Percentiles rank a stretch among this genome's conserved stretches.
Conservation (phyloP, 306 rosid genomes). For the Glycine soja region DNA sequence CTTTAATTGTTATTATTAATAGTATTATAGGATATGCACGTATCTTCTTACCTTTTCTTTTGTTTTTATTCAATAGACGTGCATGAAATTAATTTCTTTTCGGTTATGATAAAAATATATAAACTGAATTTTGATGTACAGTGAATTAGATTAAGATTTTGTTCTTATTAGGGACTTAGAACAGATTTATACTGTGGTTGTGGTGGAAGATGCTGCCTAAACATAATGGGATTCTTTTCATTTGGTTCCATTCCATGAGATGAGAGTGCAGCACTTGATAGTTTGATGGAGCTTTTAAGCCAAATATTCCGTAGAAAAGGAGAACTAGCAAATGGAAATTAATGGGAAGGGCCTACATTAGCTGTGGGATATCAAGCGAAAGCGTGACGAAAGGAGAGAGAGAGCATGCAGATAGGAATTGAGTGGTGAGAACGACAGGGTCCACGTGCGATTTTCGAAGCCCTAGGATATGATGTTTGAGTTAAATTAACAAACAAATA, state of each 20-base stretch:
- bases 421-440: slow-evolving; percentile 68
- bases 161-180: slow-evolving; percentile 45
- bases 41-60: not conserved
- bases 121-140: not conserved
- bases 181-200: slow-evolving; percentile 43
- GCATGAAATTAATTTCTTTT: not conserved
- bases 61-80: not conserved
- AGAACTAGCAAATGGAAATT: slow-evolving; percentile 18
- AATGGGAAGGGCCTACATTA: slow-evolving; percentile 58
- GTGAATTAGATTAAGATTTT: slow-evolving; percentile 26
- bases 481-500: slow-evolving; percentile 50
- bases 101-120: slow-evolving; percentile 5
- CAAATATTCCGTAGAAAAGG: slow-evolving; percentile 44
- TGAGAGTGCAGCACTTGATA: slow-evolving; percentile 64
- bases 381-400: slow-evolving; percentile 63
- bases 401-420: slow-evolving; percentile 62
- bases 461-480: slow-evolving; percentile 69
- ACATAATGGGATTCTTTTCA: slow-evolving; percentile 55
- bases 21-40: slow-evolving; percentile 5
- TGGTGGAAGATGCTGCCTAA: slow-evolving; percentile 47
- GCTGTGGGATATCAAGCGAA: slow-evolving; percentile 51
- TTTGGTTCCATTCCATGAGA: slow-evolving; percentile 44
- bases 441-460: slow-evolving; percentile 74
- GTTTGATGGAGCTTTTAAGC: slow-evolving; percentile 62
- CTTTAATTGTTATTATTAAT: not conserved